phyloP scores from a whole-genome alignment of 2,329 filamentous ascomycete genomes.

The Pleoardoris graminearum region DNA sequence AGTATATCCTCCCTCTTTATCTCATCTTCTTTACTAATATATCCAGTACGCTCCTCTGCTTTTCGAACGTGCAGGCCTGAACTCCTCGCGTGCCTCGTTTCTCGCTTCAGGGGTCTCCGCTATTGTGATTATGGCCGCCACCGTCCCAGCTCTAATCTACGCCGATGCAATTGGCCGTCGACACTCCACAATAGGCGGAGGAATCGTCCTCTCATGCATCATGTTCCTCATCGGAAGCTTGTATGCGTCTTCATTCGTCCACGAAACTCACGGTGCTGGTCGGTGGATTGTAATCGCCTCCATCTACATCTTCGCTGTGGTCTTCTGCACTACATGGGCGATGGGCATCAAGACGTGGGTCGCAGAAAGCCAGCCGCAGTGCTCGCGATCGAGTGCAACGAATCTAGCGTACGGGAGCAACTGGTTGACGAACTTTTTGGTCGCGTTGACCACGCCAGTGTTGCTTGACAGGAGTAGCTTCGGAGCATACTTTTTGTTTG shows the following conservation, averaged over 20 bases:
- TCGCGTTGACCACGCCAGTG: conserved; percentile 52
- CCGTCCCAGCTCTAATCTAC: conserved; percentile 59
- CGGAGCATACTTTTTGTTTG: conserved; percentile 42
- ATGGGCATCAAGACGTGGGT: conserved; percentile 61
- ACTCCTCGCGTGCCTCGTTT: conserved; percentile 56
- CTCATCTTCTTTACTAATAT: too few relatives aligned
- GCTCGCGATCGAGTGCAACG: conserved; percentile 57
- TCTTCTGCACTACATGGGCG: conserved; percentile 57
- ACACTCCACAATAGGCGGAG: conserved; percentile 57
- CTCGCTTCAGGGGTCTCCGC: conserved; percentile 64
- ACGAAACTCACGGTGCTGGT: conserved; percentile 43
- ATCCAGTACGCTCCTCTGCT: conserved; percentile 62
- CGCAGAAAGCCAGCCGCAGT: conserved; percentile 60
- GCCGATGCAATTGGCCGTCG: conserved; percentile 62
- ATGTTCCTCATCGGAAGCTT: conserved; percentile 60
- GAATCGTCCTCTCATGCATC: conserved; percentile 51
- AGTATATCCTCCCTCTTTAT: conserved; percentile 24
- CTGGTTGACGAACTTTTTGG: conserved; percentile 37
- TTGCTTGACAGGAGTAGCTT: conserved; percentile 50
- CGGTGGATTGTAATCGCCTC: conserved; percentile 57
- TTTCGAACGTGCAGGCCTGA: conserved; percentile 61
- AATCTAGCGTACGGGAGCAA: conserved; percentile 48
- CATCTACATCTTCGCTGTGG: conserved; percentile 56
- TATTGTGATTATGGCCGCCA: conserved; percentile 59
- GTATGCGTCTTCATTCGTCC: conserved; percentile 54